Evolutionary conservation across 2,329 filamentous ascomycete genomes (phyloP).

Genomic region (Hypoxylon sp.): DNA sequence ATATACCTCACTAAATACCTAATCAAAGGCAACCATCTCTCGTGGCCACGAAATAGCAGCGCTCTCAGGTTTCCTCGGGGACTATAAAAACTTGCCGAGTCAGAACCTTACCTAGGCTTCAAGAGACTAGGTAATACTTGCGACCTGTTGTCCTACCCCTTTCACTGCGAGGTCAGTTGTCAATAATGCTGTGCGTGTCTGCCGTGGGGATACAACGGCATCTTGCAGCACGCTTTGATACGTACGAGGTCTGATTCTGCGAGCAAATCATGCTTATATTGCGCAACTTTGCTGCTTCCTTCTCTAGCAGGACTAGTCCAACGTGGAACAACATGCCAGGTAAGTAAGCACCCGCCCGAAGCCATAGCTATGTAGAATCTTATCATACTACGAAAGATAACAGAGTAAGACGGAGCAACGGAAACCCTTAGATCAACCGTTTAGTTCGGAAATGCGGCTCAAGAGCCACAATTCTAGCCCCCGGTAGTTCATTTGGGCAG

Average conservation of each 20-base stretch:
- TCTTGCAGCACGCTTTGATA: constrained; percentile 3
- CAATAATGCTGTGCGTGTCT: not conserved
- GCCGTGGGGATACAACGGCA: not conserved
- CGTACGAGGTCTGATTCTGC: not conserved
- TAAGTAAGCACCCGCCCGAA: constrained; percentile 14
- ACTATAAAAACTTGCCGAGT: not conserved
- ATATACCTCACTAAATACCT: no score
- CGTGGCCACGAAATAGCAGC: no score
- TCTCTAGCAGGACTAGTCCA: not conserved
- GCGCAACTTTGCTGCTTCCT: no score
- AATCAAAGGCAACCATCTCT: no score
- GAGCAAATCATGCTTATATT: not conserved
- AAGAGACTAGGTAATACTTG: not conserved
- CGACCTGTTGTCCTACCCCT: constrained; percentile 5
- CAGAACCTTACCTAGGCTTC: not conserved
- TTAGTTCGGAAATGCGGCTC: constrained; percentile 11
- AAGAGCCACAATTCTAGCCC: not conserved
- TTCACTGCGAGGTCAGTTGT: constrained; percentile 21
- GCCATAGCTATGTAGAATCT: not conserved
- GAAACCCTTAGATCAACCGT: not conserved
- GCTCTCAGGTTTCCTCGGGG: no score
- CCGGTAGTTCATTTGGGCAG: not conserved
- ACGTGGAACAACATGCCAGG: constrained; percentile 6
- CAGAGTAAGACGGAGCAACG: constrained; percentile 12
- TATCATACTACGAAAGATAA: not conserved